These are phyloP conservation scores for Plectosphaerella sp. DNA, from an alignment of 2,329 filamentous ascomycete genomes.

Conservation along the genomic window DNA sequence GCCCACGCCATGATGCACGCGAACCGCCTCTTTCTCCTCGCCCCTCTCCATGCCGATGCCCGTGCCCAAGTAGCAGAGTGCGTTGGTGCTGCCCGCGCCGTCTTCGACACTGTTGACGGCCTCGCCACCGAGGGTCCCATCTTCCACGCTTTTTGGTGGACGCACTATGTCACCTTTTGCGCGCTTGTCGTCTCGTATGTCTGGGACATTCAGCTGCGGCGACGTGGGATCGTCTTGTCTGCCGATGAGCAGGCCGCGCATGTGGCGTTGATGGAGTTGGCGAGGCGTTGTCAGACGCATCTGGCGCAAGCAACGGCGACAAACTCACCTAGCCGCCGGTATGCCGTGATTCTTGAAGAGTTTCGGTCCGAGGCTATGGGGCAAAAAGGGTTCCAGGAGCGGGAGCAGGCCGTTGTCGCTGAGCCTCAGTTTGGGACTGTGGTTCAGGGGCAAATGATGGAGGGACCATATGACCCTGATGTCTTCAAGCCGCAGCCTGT, in stretches of 20 bases:
- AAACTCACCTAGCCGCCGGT: constrained; percentile 14
- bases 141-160: constrained; percentile 49
- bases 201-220: constrained; percentile 42
- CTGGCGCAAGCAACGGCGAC: constrained; percentile 22
- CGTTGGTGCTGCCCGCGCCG: constrained; percentile 7
- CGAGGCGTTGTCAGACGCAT: constrained; percentile 33
- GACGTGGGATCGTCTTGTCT: constrained; percentile 5
- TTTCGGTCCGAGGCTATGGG: constrained; percentile 13
- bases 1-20: constrained; percentile 52
- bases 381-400: constrained; percentile 1
- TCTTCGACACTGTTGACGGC: constrained; percentile 11
- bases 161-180: constrained; percentile 48
- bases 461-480: neutral
- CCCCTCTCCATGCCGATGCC: neutral
- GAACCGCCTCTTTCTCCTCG: constrained; percentile 49
- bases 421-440: no score
- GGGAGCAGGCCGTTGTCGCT: no score
- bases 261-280: constrained; percentile 27
- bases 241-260: constrained; percentile 1
- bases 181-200: constrained; percentile 49
- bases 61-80: neutral
- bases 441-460: neutral
- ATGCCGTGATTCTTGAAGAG: constrained; percentile 15
- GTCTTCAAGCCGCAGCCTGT: neutral
- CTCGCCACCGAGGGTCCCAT: constrained; percentile 17